phyloP scores from a whole-genome alignment of 2,329 filamentous ascomycete species.

The Sporothrix euskadiensis region DNA sequence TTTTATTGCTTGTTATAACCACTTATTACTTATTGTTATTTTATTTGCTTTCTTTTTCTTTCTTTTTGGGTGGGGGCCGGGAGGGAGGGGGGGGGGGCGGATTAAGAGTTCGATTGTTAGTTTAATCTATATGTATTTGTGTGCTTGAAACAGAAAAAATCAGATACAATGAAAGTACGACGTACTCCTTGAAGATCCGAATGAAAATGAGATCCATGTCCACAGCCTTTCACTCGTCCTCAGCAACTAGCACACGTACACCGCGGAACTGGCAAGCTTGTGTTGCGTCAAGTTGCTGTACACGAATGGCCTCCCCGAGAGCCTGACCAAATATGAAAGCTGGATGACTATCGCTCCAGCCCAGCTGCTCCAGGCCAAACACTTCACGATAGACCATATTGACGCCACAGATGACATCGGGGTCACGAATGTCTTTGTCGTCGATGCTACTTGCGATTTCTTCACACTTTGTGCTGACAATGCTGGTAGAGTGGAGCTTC shows the following conservation, averaged over 20 bases:
- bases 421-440: conserved; percentile 27
- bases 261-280: conserved; percentile 9
- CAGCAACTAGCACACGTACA: conserved; percentile 23
- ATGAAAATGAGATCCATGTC: background rate
- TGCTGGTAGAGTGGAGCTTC: background rate
- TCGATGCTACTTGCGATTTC: too few species aligned
- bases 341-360: conserved; percentile 39
- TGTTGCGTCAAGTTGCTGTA: conserved; percentile 35
- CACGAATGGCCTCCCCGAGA: conserved; percentile 37
- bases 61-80: too few species aligned
- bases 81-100: too few species aligned
- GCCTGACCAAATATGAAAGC: conserved; percentile 39
- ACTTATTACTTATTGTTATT: too few species aligned
- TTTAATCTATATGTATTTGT: background rate
- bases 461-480: background rate
- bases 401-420: conserved; percentile 39
- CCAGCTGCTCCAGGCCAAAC: conserved; percentile 38
- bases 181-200: background rate
- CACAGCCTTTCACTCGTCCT: background rate
- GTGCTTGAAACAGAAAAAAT: background rate
- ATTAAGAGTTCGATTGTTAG: background rate
- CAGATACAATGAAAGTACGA: background rate
- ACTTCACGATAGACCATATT: conserved; percentile 40
- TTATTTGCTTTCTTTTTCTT: too few species aligned
- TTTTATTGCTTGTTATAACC: too few species aligned